Conservation (phyloP, 495 filamentous ascomycete genomes). For the Collariella sp. region DNA sequence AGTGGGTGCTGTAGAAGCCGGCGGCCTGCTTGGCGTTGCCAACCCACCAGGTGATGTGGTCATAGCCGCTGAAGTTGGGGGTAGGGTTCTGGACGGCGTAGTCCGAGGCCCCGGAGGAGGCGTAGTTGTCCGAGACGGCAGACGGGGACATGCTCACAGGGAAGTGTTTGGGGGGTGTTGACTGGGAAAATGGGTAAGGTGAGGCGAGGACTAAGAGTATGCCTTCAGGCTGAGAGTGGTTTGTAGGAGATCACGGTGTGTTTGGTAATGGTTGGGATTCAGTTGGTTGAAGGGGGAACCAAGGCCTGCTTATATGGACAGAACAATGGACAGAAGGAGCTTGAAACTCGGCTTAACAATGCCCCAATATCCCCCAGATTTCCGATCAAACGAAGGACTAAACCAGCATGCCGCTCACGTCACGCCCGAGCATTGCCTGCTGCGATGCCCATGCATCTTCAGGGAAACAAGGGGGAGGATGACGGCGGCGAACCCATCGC, state of each 20-base stretch:
- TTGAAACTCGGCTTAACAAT: constrained; percentile 19
- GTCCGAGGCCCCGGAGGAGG: constrained; percentile 35
- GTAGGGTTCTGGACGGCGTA: constrained; percentile 34
- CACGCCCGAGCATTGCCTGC: background rate
- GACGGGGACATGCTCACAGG: constrained; percentile 59
- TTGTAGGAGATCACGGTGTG: background rate
- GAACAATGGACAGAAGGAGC: background rate
- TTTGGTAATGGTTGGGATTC: background rate
- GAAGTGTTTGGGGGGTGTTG: background rate
- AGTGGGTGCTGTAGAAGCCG: constrained; percentile 71
- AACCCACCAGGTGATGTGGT: constrained; percentile 88
- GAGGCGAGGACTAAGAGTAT: background rate
- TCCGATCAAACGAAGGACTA: background rate
- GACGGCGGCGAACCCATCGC: too few species aligned
- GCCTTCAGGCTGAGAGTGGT: background rate
- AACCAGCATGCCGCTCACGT: background rate
- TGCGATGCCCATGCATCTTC: background rate
- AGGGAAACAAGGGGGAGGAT: too few species aligned
- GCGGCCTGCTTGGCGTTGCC: constrained; percentile 93
- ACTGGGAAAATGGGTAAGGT: background rate
- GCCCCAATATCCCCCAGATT: constrained; percentile 6
- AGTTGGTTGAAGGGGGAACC: background rate
- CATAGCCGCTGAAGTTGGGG: constrained; percentile 68
- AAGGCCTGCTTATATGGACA: constrained; percentile 7
- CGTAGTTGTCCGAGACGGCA: constrained; percentile 48